Base-by-base conservation (phyloP, 2,329 filamentous ascomycete species). In the Trichoderma breve region DNA sequence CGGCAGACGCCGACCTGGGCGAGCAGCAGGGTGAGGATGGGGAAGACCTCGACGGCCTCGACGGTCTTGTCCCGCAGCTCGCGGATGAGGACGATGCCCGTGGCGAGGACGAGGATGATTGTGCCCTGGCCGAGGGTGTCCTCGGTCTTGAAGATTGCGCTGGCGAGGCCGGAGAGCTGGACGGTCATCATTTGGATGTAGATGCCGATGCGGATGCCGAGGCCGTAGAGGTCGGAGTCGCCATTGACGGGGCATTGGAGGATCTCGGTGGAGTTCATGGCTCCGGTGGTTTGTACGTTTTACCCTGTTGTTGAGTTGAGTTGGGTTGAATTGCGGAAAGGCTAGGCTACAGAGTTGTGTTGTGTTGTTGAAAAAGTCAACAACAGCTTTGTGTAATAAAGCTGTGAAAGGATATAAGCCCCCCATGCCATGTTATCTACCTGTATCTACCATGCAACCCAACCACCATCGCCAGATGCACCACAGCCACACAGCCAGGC, bases 201-300 rank as follows among this genome's bases (percentile, higher is more conserved):
- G 62, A 78, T 75, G 65, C 77, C 77, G 68, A 78, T 51, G 51
- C 77, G 75, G 72, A 78, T 77, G 47, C 77, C 77, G 26, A 78
- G 74, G 36, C 77, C 77, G 72, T 78, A 78, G 26, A 78, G 73
- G 57, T 78, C 77, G 62, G 71, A 11, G 60, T 78, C 74, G 71
- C 77, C 77, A 26, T 32, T 0, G 57, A 78, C 58, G 15, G 73
- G 73, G 71, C 76, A 77, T 12, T 51, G 12, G 51, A 36, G 9
- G 51, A n/a, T 2, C 0, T 5, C n/a, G 26, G 55, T 70, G 28
- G 55, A 60, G 24, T 43, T 62, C 66, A 70, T 70, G 57, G 64
- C 15, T 66, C 15, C 36, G 21, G 12, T 28, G 9, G 7, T 28
- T 57, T 53, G 8, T 55, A 6, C 24, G 26, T 9, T 43, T 65